Evolutionary conservation across 2,329 filamentous ascomycete species (phyloP), one percentile per base, ranked within the genome.

Genomic region (Pestalotiopsis sp.): DNA sequence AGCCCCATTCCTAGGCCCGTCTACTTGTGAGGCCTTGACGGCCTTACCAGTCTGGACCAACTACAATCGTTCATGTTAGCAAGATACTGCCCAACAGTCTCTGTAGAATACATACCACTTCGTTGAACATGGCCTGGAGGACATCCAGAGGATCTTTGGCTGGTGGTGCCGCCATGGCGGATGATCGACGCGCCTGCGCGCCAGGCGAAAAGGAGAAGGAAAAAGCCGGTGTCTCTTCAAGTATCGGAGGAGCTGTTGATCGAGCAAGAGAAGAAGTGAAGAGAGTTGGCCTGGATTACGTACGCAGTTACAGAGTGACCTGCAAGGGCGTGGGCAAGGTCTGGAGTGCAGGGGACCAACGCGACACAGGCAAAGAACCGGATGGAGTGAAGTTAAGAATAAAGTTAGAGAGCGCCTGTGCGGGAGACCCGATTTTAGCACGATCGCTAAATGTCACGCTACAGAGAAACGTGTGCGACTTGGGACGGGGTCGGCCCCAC

Each of bases 31-130:
- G 1, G 84, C 79, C 63, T 82, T 86, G 13, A 90, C 78, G 20
- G 87, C 86, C 75, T 87, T 90, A 17, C 87, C 88, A 2, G 85
- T 87, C 76, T 90, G 85, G 14, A 90, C 81, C 31, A 90, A 84
- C 88, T 90, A 69, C 14, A 52, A 12, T 12, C 62, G 71, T 65
- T 31, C 12, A 25, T 13, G 23, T 39, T 52, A 36, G 41, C 4
- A 39, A 20, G 13, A 6, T n/a, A 11, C 7, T 11, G 4, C 1
- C 12, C 14, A 12, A 27, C 1, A 12, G 17, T 52, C 31, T 45
- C 20, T 13, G 12, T 0, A 61, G 14, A 5, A 49, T n/a, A 78
- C 87, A 78, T 77, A 89, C 88, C 72, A 87, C 84, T 70, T 86
- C 85, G 72, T 87, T 86, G 72, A 89, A 80, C 73, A 87, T 84